Evolutionary conservation across 805 yeast genomes (phyloP), one percentile per base, ranked within the genome.

Genomic region (Saccharomyces mikatae): DNA sequence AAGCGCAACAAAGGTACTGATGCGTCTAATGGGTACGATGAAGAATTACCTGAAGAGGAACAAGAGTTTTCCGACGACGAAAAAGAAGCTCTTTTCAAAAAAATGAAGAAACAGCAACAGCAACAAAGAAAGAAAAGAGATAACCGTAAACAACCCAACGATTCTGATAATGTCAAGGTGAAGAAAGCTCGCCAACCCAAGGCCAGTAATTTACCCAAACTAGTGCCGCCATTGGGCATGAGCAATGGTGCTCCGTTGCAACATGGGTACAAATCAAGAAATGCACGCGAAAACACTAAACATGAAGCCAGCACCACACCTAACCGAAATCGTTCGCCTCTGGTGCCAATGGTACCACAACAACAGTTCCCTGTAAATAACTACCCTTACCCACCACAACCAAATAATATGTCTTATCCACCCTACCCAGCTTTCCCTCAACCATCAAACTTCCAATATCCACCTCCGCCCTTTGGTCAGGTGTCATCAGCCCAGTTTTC

Each of bases 11-110:
- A 86, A 63, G 99, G 98, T 26, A 85, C 90, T 1, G 99, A 94
- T 73, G 99, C 99, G 0, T 87, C 96, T 64, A 94, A 94, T 62
- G 84, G 89, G 68, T 86, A 89, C 67, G 99, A 94, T 69, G 98
- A 94, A 71, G 99, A 94, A 64, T 71, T 92, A 30, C 89, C 96
- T 0, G 90, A 84, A 61, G 95, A 87, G 30, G 98, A 94, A 68
- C 96, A 89, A 68, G 98, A 92, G 66, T 92, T 85, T 61, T 88
- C 97, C 1, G 98, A 94, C 68, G 98, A 94, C 69, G 98, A 92
- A 66, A 81, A 80, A 57, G 98, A 94, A 68, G 79, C 82, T 61
- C 84, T 80, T 36, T 80, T 80, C 48, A 91, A 86, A 65, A 80
- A 78, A 52, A 70, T 76, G 24, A 83, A 79, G 67, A 88, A 86